A percentile compares a stretch with the other conserved stretches of the same genome.
Conservation (phyloP, 2,329 filamentous ascomycete genomes). For the Raffaelea ambrosiae region DNA sequence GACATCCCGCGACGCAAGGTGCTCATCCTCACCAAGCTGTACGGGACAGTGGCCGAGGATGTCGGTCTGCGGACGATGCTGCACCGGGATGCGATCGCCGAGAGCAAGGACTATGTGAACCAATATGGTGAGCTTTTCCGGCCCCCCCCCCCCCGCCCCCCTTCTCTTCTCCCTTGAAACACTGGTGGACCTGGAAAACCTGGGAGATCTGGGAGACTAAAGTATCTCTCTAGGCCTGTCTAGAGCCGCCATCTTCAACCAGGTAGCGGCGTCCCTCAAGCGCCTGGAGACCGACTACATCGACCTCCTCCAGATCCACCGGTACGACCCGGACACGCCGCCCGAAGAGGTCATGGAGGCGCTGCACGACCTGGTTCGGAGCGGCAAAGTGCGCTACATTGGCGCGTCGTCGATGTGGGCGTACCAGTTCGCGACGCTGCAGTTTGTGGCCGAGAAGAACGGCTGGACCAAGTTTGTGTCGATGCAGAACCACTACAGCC, state of each 20-base stretch:
- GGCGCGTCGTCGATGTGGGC: constrained; percentile 43
- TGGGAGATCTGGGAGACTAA: background rate
- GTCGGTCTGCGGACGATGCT: constrained; percentile 17
- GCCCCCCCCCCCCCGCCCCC: too few species aligned
- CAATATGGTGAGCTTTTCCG: constrained; percentile 11
- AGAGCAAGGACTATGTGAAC: constrained; percentile 31
- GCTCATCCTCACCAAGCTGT: constrained; percentile 55
- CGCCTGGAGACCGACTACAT: constrained; percentile 25
- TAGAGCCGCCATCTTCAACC: constrained; percentile 29
- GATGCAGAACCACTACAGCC: constrained; percentile 55
- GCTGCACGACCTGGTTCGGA: constrained; percentile 49
- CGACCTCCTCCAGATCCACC: constrained; percentile 54
- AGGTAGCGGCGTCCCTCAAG: constrained; percentile 27
- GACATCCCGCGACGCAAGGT: constrained; percentile 56
- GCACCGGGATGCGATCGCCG: constrained; percentile 14
- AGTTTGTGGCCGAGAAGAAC: constrained; percentile 47
- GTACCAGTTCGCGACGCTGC: constrained; percentile 44
- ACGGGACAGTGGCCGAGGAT: constrained; percentile 24
- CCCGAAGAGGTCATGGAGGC: constrained; percentile 56
- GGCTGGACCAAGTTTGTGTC: constrained; percentile 53
- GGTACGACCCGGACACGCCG: constrained; percentile 44
- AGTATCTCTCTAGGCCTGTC: constrained; percentile 20
- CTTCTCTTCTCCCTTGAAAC: too few species aligned
- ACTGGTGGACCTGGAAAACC: background rate
- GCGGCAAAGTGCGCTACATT: constrained; percentile 49